A percentile compares a stretch with the other conserved stretches of the same genome.
Evolutionary conservation across 768 basidiomycete species (phyloP).

Genomic region (Suillus cothurnatus): DNA sequence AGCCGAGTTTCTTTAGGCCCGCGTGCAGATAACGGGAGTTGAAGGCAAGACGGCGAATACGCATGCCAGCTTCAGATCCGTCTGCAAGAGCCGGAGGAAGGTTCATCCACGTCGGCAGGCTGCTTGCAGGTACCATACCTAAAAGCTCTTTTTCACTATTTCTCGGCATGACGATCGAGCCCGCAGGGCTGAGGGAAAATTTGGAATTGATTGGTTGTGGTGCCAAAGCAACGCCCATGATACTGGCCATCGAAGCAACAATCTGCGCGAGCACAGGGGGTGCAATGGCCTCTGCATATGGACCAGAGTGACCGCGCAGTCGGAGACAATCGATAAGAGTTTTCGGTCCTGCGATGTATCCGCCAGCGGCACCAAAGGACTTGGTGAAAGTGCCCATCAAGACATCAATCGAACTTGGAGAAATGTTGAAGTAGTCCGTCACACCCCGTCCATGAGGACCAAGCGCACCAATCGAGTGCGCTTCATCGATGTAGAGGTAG

Average conservation of each 20-base stretch:
- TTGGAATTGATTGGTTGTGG: slow-evolving; percentile 26
- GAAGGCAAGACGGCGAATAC: slow-evolving; percentile 90
- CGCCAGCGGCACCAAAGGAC: slow-evolving; percentile 91
- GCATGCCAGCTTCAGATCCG: slow-evolving; percentile 80
- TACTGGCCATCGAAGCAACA: slow-evolving; percentile 90
- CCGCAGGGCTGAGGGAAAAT: slow-evolving; percentile 37
- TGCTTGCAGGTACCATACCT: slow-evolving; percentile 68
- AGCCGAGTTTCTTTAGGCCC: slow-evolving; percentile 87
- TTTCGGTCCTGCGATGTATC: slow-evolving; percentile 90
- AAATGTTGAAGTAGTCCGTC: slow-evolving; percentile 87
- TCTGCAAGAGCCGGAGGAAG: slow-evolving; percentile 74
- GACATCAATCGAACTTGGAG: slow-evolving; percentile 82
- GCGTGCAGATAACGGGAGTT: slow-evolving; percentile 91
- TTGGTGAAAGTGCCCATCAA: slow-evolving; percentile 99
- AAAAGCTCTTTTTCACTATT: slow-evolving; percentile 49
- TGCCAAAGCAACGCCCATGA: slow-evolving; percentile 78
- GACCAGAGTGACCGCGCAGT: slow-evolving; percentile 74
- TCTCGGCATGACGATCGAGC: slow-evolving; percentile 28
- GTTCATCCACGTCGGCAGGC: slow-evolving; percentile 77
- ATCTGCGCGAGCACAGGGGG: slow-evolving; percentile 92
- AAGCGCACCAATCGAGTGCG: slow-evolving; percentile 95
- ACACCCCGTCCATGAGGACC: slow-evolving; percentile 96
- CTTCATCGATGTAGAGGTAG: slow-evolving; percentile 94
- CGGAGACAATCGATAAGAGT: slow-evolving; percentile 80
- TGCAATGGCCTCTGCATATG: slow-evolving; percentile 89